Conservation (phyloP, 768 basidiomycete species). For the Phanerodontia chrysosporium region DNA sequence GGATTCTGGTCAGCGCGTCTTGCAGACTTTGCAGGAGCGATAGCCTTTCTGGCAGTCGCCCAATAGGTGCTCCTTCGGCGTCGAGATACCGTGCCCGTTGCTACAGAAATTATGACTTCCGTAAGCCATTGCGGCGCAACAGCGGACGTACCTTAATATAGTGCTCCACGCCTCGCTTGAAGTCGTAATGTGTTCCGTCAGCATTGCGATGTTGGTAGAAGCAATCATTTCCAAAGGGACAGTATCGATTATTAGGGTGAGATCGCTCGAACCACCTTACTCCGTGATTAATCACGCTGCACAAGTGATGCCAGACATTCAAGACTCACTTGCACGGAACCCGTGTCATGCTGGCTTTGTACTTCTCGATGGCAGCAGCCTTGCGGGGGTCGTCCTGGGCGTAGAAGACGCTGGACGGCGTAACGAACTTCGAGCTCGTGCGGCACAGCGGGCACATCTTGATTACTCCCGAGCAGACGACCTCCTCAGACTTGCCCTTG, state of each 20-base stretch:
- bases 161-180: constrained; percentile 40
- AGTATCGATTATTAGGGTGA: constrained; percentile 44
- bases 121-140: background rate
- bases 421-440: constrained; percentile 58
- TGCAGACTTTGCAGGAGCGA: background rate
- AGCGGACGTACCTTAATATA: constrained; percentile 13
- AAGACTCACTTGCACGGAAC: constrained; percentile 60
- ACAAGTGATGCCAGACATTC: background rate
- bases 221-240: constrained; percentile 79
- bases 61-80: background rate
- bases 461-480: constrained; percentile 51
- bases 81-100: background rate
- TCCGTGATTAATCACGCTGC: background rate
- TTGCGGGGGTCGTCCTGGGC: constrained; percentile 52
- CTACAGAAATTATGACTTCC: background rate
- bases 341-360: constrained; percentile 70
- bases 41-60: background rate
- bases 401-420: constrained; percentile 69
- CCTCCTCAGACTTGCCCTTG: constrained; percentile 45
- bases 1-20: background rate
- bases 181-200: constrained; percentile 61
- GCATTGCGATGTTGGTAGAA: constrained; percentile 70
- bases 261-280: constrained; percentile 61
- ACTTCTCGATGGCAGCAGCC: constrained; percentile 44
- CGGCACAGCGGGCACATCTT: constrained; percentile 84